Evolutionary conservation across 257 asterid species (phyloP).

Genomic region (Ocimum tenuiflorum): DNA sequence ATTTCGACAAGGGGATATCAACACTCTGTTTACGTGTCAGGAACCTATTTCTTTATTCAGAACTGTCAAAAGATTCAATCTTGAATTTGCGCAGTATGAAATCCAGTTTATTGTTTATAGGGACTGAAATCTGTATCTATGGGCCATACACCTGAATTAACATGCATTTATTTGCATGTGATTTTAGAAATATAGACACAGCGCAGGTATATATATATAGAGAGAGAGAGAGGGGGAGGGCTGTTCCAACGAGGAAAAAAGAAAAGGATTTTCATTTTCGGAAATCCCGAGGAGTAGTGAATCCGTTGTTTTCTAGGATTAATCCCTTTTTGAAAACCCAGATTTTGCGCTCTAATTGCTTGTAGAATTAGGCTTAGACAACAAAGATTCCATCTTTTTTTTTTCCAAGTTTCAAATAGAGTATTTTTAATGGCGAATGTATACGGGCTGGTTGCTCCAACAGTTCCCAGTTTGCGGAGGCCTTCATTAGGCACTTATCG

Average conservation of each 20-base stretch:
- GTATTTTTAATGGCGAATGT: conserved; percentile 51
- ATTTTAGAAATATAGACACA: not conserved
- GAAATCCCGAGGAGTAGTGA: conserved; percentile 23
- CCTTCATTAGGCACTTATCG: conserved; percentile 38
- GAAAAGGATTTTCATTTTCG: not conserved
- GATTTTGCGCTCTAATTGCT: not conserved
- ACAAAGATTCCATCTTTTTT: conserved; percentile 11
- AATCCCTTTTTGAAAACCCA: conserved; percentile 1
- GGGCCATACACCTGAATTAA: not conserved
- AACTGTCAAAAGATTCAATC: conserved; percentile 10
- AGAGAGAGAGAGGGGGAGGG: conserved; percentile 5
- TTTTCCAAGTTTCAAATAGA: not conserved
- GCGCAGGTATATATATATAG: too few relatives aligned
- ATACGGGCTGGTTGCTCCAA: conserved; percentile 50
- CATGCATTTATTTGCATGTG: conserved; percentile 34
- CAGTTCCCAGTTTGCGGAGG: conserved; percentile 33
- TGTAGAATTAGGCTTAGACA: not conserved
- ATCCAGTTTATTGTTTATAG: conserved; percentile 2
- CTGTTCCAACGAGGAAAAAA: conserved; percentile 11
- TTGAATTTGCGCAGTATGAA: conserved; percentile 4
- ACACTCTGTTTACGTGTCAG: not conserved
- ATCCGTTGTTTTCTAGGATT: conserved; percentile 10
- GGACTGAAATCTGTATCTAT: conserved; percentile 2
- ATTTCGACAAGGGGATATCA: not conserved
- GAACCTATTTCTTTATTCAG: not conserved